Conservation (phyloP, 176 grass and related monocot genomes). For the Aegilops longissima region DNA sequence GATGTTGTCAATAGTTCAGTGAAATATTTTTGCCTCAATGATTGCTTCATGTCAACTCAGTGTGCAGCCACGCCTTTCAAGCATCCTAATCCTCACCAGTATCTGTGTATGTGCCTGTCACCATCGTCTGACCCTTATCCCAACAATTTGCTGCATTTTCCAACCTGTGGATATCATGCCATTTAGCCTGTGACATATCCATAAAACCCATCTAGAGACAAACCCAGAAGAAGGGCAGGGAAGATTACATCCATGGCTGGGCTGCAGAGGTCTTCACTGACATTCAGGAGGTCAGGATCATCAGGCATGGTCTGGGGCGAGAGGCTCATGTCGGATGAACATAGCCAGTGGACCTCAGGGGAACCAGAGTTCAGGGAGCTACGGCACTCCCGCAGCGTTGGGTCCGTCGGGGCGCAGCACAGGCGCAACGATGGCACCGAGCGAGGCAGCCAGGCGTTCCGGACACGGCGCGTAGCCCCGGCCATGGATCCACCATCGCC, state of each 20-base stretch:
- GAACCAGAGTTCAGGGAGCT: constrained; percentile 40
- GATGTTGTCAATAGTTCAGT: neutral
- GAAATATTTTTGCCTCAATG: constrained; percentile 1
- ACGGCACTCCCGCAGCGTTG: constrained; percentile 46
- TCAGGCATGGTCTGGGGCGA: constrained; percentile 79
- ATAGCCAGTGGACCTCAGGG: constrained; percentile 15
- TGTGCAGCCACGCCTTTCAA: neutral
- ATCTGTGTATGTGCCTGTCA: constrained; percentile 24
- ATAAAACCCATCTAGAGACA: neutral
- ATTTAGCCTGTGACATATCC: neutral
- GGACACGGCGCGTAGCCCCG: constrained; percentile 22
- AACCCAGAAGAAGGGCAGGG: neutral
- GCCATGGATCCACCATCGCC: constrained; percentile 42
- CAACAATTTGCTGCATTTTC: neutral
- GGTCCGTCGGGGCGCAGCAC: constrained; percentile 18
- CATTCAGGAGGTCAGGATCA: constrained; percentile 68
- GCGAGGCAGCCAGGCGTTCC: constrained; percentile 17
- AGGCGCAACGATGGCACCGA: neutral
- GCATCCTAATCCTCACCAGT: constrained; percentile 2
- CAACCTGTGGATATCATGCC: neutral
- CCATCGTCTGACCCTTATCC: constrained; percentile 3
- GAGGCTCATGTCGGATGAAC: constrained; percentile 34
- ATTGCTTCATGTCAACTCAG: constrained; percentile 5
- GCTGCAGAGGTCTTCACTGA: constrained; percentile 58
- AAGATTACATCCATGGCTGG: constrained; percentile 33